A percentile compares a stretch with the other conserved stretches of the same genome.
Conservation (phyloP, 345 rosid genomes). For the Melastoma malabathricum region DNA sequence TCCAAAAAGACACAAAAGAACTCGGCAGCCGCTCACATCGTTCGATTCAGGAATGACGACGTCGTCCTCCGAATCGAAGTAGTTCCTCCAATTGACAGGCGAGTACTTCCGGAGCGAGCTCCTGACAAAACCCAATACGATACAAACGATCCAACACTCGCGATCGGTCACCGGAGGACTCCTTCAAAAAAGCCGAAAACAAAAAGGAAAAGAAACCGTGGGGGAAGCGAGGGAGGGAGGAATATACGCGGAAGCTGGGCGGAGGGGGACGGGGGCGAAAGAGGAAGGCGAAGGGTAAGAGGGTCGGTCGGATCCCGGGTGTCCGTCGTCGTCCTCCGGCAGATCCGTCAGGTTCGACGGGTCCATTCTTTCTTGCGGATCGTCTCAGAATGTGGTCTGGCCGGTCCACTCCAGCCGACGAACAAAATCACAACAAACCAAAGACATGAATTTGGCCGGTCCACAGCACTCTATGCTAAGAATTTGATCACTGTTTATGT, state of each 20-base stretch:
- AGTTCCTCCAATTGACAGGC: conserved; percentile 56
- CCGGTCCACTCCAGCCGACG: no score
- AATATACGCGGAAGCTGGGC: conserved; percentile 51
- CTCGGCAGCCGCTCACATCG: conserved; percentile 37
- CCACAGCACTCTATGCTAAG: no score
- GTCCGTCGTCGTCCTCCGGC: conserved; percentile 35
- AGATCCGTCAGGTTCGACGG: conserved; percentile 35
- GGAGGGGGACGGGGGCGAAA: conserved; percentile 41
- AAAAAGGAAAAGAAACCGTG: background rate
- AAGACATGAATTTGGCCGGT: no score
- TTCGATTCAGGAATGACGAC: conserved; percentile 44
- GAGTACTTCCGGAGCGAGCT: conserved; percentile 38
- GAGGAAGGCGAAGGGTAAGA: conserved; percentile 32
- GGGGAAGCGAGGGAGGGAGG: no score
- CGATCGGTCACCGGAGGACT: no score
- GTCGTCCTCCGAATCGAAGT: conserved; percentile 73
- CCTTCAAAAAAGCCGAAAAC: no score
- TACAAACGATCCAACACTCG: background rate
- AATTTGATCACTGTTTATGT: no score
- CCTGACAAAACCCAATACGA: conserved; percentile 20
- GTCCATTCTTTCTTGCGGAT: conserved; percentile 20
- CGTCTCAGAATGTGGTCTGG: no score
- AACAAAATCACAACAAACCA: no score
- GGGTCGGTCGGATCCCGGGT: conserved; percentile 4
- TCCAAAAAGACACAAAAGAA: conserved; percentile 1